Percentiles rank a stretch among this genome's conserved stretches.
These are phyloP conservation scores for Leccinum imitatum DNA, from an alignment of 768 basidiomycete genomes.

Conservation along the genomic window DNA sequence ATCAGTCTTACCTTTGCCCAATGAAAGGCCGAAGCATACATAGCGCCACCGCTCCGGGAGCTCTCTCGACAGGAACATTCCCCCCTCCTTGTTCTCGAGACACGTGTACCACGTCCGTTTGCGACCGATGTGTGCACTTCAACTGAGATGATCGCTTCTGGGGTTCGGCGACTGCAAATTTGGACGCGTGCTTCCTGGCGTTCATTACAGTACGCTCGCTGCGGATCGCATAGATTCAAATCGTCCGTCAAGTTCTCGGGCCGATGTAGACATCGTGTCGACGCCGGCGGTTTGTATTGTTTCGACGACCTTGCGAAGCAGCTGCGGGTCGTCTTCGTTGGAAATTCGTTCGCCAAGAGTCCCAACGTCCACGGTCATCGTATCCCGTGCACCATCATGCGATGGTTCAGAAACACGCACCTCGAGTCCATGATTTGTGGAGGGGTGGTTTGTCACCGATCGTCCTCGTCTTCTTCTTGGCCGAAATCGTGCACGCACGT, in stretches of 20 bases:
- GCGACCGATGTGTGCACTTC: neutral
- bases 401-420: neutral
- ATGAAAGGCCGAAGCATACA: neutral
- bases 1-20: neutral
- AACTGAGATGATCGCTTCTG: constrained; percentile 4
- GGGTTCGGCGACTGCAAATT: neutral
- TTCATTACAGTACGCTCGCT: neutral
- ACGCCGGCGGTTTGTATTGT: neutral
- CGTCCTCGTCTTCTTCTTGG: neutral
- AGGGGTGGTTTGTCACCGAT: neutral
- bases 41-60: neutral
- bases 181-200: neutral
- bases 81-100: neutral
- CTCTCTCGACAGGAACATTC: neutral
- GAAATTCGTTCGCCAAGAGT: neutral
- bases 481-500: neutral
- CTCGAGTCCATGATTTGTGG: neutral
- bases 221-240: neutral
- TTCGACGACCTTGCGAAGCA: neutral
- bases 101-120: neutral
- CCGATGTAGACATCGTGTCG: neutral
- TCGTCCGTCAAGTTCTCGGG: neutral
- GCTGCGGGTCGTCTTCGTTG: neutral
- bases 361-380: neutral
- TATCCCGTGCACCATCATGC: neutral